These are phyloP conservation scores for Vanilla planifolia DNA, from an alignment of 106 monocot genomes.

Conservation along the genomic window DNA sequence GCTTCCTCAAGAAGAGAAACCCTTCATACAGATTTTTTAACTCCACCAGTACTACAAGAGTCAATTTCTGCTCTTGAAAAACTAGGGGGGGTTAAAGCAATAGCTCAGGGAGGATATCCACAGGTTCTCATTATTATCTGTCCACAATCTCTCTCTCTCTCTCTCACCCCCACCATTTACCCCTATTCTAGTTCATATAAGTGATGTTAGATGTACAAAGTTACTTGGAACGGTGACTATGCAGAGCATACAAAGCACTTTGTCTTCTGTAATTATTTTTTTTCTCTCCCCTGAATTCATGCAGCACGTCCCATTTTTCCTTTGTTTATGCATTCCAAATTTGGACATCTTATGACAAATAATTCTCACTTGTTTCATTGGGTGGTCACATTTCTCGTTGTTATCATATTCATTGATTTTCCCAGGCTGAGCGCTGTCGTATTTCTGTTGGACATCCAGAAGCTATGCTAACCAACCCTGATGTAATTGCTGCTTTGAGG, in stretches of 20 bases:
- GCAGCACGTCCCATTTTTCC: too few relatives aligned
- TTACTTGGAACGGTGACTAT: too few relatives aligned
- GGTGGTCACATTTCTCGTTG: not conserved
- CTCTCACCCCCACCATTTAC: too few relatives aligned
- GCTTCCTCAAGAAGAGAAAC: constrained; percentile 73
- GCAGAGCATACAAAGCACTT: too few relatives aligned
- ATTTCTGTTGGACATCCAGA: constrained; percentile 81
- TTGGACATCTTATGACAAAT: not conserved
- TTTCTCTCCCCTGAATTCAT: too few relatives aligned
- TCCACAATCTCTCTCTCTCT: not conserved
- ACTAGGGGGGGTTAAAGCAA: constrained; percentile 54
- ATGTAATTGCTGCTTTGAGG: constrained; percentile 85
- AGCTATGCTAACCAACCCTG: constrained; percentile 44
- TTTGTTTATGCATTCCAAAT: too few relatives aligned
- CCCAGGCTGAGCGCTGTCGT: constrained; percentile 86
- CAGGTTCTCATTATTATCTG: constrained; percentile 26
- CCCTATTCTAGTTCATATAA: too few relatives aligned
- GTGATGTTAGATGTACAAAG: too few relatives aligned
- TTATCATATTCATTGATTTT: constrained; percentile 4
- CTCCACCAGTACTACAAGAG: constrained; percentile 72
- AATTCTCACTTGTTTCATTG: not conserved
- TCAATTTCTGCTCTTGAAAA: constrained; percentile 61
- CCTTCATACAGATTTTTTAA: constrained; percentile 82
- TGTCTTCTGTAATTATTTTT: too few relatives aligned
- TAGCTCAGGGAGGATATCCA: constrained; percentile 89